phyloP scores from a whole-genome alignment of 345 rosid genomes.

The Geranium brycei region DNA sequence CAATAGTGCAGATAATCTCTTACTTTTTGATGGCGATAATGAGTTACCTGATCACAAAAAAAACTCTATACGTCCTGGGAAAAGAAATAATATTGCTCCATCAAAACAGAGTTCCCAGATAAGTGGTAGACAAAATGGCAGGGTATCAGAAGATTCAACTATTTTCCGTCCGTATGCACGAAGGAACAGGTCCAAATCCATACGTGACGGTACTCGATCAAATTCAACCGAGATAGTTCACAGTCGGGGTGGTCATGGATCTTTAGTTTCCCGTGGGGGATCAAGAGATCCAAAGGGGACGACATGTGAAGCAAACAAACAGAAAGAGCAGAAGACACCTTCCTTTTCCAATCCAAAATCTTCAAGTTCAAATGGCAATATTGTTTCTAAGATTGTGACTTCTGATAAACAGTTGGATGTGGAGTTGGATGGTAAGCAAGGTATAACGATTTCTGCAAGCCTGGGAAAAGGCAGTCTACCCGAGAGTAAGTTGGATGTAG shows the following conservation, averaged over 20 bases:
- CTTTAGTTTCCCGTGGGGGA: slow-evolving; percentile 35
- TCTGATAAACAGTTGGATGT: slow-evolving; percentile 26
- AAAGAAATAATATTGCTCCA: slow-evolving; percentile 37
- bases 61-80: slow-evolving; percentile 29
- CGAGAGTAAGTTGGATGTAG: slow-evolving; percentile 28
- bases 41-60: slow-evolving; percentile 44
- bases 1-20: slow-evolving; percentile 67
- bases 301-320: slow-evolving; percentile 37
- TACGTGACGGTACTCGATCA: slow-evolving; percentile 66
- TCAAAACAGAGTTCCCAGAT: slow-evolving; percentile 53
- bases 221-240: slow-evolving; percentile 57
- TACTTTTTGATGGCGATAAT: slow-evolving; percentile 64
- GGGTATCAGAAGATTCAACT: slow-evolving; percentile 89
- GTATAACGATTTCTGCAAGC: slow-evolving; percentile 19
- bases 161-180: slow-evolving; percentile 89
- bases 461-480: slow-evolving; percentile 20
- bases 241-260: slow-evolving; percentile 52
- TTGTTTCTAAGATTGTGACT: slow-evolving; percentile 24
- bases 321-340: slow-evolving; percentile 35
- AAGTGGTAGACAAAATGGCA: slow-evolving; percentile 47
- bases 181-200: slow-evolving; percentile 76
- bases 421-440: slow-evolving; percentile 35
- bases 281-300: slow-evolving; percentile 42
- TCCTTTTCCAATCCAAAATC: slow-evolving; percentile 31
- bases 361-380: slow-evolving; percentile 41